Conservation (phyloP, 805 yeast genomes). For the Starmerella stigmatis region DNA sequence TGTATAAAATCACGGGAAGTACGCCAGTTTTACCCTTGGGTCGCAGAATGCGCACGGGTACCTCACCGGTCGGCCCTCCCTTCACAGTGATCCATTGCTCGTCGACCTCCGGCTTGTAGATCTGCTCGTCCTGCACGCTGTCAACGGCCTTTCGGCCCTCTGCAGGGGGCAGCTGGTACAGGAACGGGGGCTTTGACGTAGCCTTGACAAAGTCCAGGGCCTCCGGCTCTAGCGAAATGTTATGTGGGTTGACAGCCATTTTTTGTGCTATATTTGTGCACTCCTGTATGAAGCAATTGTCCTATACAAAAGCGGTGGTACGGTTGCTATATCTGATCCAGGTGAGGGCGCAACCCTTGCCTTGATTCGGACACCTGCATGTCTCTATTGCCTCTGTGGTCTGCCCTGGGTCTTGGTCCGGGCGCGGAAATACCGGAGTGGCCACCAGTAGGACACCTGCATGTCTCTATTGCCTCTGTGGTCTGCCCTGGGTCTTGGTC, state of each 20-base stretch:
- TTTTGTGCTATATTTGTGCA: background rate
- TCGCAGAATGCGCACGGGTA: background rate
- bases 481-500: too few relatives aligned
- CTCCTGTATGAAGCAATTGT: background rate
- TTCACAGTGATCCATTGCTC: slow-evolving; percentile 1
- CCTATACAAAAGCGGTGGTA: too few relatives aligned
- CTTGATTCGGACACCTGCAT: too few relatives aligned
- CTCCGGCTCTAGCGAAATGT: background rate
- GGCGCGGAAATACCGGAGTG: too few relatives aligned
- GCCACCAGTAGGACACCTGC: too few relatives aligned
- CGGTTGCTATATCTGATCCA: too few relatives aligned
- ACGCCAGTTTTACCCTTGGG: background rate
- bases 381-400: too few relatives aligned
- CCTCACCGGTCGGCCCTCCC: slow-evolving; percentile 5
- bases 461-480: too few relatives aligned
- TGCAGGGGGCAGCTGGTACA: background rate
- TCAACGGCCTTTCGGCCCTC: background rate
- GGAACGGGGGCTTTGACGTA: slow-evolving; percentile 2
- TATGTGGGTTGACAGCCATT: background rate
- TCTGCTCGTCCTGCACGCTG: background rate
- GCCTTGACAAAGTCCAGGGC: background rate
- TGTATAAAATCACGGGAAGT: background rate
- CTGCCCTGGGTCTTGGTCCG: too few relatives aligned
- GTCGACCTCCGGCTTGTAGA: background rate
- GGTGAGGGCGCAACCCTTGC: too few relatives aligned